Evolutionary conservation across 2,329 filamentous ascomycete genomes (phyloP).

Genomic region (Ophiobolus disseminans): DNA sequence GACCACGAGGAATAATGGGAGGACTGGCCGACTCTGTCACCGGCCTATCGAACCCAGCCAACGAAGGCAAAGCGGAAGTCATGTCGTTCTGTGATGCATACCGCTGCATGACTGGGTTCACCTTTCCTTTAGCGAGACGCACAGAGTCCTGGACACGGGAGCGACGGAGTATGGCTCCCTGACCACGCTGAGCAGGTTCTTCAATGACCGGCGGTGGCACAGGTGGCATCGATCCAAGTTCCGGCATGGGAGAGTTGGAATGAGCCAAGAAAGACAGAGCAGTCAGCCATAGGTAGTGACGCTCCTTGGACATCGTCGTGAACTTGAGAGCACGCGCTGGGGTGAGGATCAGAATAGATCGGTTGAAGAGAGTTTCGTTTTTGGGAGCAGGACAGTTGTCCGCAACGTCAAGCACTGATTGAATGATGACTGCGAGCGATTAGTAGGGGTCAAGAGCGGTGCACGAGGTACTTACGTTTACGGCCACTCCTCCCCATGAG

Average conservation of each 20-base stretch:
- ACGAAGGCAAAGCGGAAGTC: conserved; percentile 39
- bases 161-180: conserved; percentile 54
- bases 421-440: conserved; percentile 74
- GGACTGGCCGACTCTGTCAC: conserved; percentile 72
- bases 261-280: conserved; percentile 94
- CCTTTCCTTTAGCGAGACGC: conserved; percentile 79
- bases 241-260: conserved; percentile 80
- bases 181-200: conserved; percentile 44
- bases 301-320: conserved; percentile 80
- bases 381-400: conserved; percentile 88
- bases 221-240: conserved; percentile 62
- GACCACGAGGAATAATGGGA: conserved; percentile 73
- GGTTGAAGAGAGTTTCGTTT: conserved; percentile 76
- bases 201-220: conserved; percentile 49
- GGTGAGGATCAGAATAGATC: conserved; percentile 93
- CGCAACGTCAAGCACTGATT: conserved; percentile 96
- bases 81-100: conserved; percentile 38
- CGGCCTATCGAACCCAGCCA: conserved; percentile 49
- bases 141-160: conserved; percentile 85
- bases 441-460: conserved; percentile 12
- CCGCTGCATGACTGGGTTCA: conserved; percentile 46
- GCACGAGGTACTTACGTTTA: conserved; percentile 73
- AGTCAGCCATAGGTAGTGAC: conserved; percentile 94
- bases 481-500: conserved; percentile 93
- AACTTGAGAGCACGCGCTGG: conserved; percentile 95